Percentiles rank a stretch among this genome's conserved stretches.
Evolutionary conservation across 768 basidiomycete genomes (phyloP).

Genomic region (Erythrobasidium yunnanense): DNA sequence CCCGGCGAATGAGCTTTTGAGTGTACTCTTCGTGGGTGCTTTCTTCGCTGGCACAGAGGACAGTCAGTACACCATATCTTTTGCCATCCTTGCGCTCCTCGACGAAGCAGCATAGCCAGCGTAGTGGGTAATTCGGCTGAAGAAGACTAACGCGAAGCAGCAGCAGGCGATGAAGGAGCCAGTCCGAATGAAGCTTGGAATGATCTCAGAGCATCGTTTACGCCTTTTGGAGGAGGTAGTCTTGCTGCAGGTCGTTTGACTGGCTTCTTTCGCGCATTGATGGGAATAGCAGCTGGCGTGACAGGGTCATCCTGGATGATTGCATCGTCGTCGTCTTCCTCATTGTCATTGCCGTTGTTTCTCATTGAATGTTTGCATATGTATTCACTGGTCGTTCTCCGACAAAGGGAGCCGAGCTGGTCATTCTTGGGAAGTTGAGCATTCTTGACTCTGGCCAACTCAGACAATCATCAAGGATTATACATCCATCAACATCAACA

Average conservation of each 20-base stretch:
- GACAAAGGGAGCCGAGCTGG: no score
- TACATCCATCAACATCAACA: no score
- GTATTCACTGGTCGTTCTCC: no score
- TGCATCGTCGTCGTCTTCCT: neutral
- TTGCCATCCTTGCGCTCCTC: neutral
- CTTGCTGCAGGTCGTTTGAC: neutral
- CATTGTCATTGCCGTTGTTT: neutral
- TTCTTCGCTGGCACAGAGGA: no score
- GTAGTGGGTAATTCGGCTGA: neutral
- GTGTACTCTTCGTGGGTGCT: no score
- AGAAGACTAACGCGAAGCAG: neutral
- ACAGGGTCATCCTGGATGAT: neutral
- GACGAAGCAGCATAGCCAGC: neutral
- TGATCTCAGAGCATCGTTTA: conserved; percentile 10
- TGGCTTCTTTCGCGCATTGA: no score
- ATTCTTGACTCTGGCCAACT: no score
- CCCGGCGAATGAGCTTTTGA: no score
- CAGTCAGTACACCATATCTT: no score
- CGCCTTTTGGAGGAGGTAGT: neutral
- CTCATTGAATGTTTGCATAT: neutral
- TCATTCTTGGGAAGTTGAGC: no score
- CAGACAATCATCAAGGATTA: no score
- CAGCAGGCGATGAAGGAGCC: neutral
- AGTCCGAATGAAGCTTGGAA: conserved; percentile 11
- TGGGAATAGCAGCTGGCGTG: no score